Evolutionary conservation across 2,329 filamentous ascomycete species (phyloP).

Genomic region (Neofusicoccum umdonicola): DNA sequence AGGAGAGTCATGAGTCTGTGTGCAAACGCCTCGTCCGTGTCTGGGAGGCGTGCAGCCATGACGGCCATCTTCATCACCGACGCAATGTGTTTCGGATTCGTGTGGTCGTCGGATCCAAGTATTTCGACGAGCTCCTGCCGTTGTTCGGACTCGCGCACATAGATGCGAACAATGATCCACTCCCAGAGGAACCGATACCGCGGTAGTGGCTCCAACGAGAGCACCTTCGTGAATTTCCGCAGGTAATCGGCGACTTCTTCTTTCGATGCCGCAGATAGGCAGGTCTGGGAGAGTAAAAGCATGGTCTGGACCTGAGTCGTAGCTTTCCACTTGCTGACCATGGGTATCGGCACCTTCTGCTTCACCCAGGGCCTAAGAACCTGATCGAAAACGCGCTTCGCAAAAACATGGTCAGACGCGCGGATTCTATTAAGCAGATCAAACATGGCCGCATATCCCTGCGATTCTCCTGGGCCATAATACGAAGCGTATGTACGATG

Average conservation of each 20-base stretch:
- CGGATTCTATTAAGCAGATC: constrained; percentile 44
- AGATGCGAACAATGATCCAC: constrained; percentile 48
- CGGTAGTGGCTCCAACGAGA: constrained; percentile 48
- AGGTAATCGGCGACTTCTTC: constrained; percentile 33
- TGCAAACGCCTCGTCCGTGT: constrained; percentile 38
- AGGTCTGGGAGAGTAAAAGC: constrained; percentile 42
- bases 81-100: constrained; percentile 47
- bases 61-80: constrained; percentile 49
- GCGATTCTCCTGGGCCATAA: constrained; percentile 43
- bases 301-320: constrained; percentile 48
- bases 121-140: constrained; percentile 34
- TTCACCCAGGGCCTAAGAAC: constrained; percentile 43
- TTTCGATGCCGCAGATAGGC: constrained; percentile 23
- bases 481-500: constrained; percentile 41
- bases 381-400: constrained; percentile 32
- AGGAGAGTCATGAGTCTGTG: constrained; percentile 41
- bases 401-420: constrained; percentile 24
- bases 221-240: constrained; percentile 38
- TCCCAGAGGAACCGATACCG: constrained; percentile 48
- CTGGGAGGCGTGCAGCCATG: constrained; percentile 38
- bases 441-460: constrained; percentile 46
- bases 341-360: constrained; percentile 43
- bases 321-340: constrained; percentile 50
- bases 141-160: constrained; percentile 34
- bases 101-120: constrained; percentile 41